phyloP scores from a whole-genome alignment of 495 filamentous ascomycete genomes.

The Umbilicaria muhlenbergii region DNA sequence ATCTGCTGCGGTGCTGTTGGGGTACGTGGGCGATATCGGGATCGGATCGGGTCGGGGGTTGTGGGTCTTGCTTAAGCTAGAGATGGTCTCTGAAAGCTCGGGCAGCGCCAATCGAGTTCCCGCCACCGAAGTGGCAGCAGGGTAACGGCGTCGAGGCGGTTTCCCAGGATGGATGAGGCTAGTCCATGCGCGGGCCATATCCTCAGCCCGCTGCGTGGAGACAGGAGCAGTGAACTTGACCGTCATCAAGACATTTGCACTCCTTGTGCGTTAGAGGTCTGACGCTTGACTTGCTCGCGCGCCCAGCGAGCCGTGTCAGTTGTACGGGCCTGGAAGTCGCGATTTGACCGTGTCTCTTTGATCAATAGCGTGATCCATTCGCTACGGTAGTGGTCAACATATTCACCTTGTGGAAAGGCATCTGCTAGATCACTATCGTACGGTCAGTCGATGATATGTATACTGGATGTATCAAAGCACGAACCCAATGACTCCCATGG shows the following conservation, averaged over 20 bases:
- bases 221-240: background rate
- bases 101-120: background rate
- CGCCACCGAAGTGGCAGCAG: background rate
- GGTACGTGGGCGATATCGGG: slow-evolving; percentile 8
- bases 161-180: background rate
- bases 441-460: slow-evolving; percentile 19
- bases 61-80: slow-evolving; percentile 1
- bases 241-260: slow-evolving; percentile 11
- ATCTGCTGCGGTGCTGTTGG: slow-evolving; percentile 1
- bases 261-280: slow-evolving; percentile 33
- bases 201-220: background rate
- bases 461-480: slow-evolving; percentile 14
- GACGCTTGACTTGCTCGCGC: slow-evolving; percentile 90
- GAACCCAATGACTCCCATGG: slow-evolving; percentile 95
- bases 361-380: slow-evolving; percentile 83
- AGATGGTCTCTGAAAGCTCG: slow-evolving; percentile 1
- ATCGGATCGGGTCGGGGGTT: slow-evolving; percentile 10
- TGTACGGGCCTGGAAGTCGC: slow-evolving; percentile 67
- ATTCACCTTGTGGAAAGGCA: slow-evolving; percentile 81
- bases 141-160: background rate
- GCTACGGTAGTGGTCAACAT: slow-evolving; percentile 64
- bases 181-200: background rate
- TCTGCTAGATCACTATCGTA: slow-evolving; percentile 71
- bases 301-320: slow-evolving; percentile 94
- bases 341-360: slow-evolving; percentile 71